A percentile compares a stretch with the other conserved stretches of the same genome.
Conservation (phyloP, 192 early-diverging fungal genomes). For the Coemansia sp. region DNA sequence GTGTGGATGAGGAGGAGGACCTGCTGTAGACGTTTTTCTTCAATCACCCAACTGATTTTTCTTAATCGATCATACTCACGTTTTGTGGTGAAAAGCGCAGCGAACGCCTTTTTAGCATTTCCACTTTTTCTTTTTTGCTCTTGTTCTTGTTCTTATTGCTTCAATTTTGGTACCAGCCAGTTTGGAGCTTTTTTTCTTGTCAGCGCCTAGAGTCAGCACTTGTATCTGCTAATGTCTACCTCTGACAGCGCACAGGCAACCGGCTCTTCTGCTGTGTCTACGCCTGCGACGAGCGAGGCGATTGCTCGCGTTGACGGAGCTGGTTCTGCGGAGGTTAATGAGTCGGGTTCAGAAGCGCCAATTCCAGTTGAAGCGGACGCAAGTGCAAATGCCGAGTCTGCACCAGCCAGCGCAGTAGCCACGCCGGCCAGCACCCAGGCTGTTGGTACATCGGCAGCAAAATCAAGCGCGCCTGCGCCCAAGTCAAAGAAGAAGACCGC, state of each 20-base stretch:
- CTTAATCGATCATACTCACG: too few relatives aligned
- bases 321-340: neutral
- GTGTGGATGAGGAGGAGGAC: too few relatives aligned
- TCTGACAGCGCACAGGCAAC: constrained; percentile 6
- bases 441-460: neutral
- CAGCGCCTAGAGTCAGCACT: neutral
- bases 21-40: too few relatives aligned
- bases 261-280: constrained; percentile 5
- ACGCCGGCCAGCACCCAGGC: neutral
- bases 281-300: neutral
- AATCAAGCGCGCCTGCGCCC: constrained; percentile 7
- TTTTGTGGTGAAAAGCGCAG: too few relatives aligned
- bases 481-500: constrained; percentile 38
- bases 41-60: too few relatives aligned
- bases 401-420: constrained; percentile 2
- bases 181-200: neutral
- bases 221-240: constrained; percentile 17
- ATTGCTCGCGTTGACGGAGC: neutral
- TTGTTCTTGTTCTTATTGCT: neutral
- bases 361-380: neutral
- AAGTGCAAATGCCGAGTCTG: neutral
- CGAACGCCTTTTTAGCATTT: neutral
- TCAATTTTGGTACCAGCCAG: neutral
- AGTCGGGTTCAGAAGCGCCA: neutral
- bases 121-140: constrained; percentile 3